Conservation (phyloP, 257 asterid species). For the Perilla frutescens region DNA sequence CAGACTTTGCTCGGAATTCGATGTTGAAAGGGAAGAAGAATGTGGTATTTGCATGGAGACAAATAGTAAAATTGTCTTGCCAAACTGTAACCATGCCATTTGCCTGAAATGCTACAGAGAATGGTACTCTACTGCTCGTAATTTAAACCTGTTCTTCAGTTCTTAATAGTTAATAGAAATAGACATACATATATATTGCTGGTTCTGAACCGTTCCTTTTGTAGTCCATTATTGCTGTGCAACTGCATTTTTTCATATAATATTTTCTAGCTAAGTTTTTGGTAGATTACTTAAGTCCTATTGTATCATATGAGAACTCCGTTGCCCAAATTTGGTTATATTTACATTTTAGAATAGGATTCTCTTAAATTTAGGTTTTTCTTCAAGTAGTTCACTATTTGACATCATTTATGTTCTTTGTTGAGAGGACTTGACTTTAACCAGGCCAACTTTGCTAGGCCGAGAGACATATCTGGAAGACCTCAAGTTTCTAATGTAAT, state of each 20-base stretch:
- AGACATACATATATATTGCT: neutral
- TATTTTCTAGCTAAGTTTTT: neutral
- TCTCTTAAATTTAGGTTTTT: neutral
- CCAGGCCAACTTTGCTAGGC: neutral
- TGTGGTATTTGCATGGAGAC: slow-evolving; percentile 98
- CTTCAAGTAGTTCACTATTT: neutral
- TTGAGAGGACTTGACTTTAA: neutral
- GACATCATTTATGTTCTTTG: neutral
- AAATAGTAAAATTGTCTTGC: slow-evolving; percentile 83
- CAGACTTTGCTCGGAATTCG: slow-evolving; percentile 57
- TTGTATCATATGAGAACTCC: neutral
- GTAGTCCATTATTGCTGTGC: slow-evolving; percentile 3
- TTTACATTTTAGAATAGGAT: neutral
- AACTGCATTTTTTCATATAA: neutral
- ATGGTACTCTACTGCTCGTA: slow-evolving; percentile 55
- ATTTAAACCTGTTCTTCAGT: neutral
- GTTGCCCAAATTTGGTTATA: neutral
- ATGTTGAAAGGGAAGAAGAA: slow-evolving; percentile 90
- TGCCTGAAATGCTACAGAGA: slow-evolving; percentile 95
- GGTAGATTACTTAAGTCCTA: neutral
- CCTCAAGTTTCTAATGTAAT: slow-evolving; percentile 3
- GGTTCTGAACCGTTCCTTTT: neutral
- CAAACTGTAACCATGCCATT: slow-evolving; percentile 83
- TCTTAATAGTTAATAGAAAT: neutral
- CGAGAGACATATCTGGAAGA: neutral